Evolutionary conservation across 2,329 filamentous ascomycete species (phyloP).

Genomic region (Dothidotthia symphoricarpi): DNA sequence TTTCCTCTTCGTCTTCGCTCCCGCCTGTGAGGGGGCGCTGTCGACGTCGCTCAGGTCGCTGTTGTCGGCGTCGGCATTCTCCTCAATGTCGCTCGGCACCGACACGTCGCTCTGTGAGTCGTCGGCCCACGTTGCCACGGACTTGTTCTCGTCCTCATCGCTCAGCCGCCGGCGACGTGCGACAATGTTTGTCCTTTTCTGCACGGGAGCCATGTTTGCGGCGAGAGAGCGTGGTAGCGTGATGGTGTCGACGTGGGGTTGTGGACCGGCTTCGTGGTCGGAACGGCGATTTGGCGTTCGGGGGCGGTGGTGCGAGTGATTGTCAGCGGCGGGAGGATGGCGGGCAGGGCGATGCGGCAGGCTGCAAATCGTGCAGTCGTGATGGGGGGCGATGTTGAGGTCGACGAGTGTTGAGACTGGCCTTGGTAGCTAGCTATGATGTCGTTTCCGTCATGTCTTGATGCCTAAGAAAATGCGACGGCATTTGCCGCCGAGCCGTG

Average conservation of each 20-base stretch:
- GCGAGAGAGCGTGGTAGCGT: slow-evolving; percentile 10
- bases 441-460: slow-evolving; percentile 24
- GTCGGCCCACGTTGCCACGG: slow-evolving; percentile 53
- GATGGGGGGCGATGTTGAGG: slow-evolving; percentile 26
- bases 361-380: slow-evolving; percentile 26
- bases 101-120: slow-evolving; percentile 65
- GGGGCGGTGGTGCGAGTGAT: slow-evolving; percentile 19
- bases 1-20: slow-evolving; percentile 39
- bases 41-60: slow-evolving; percentile 58
- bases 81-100: slow-evolving; percentile 56
- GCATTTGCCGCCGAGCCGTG: slow-evolving; percentile 23
- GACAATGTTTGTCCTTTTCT: slow-evolving; percentile 38
- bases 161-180: slow-evolving; percentile 42
- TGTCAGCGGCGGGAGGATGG: slow-evolving; percentile 18
- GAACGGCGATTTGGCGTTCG: slow-evolving; percentile 5
- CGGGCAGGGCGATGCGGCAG: slow-evolving; percentile 14
- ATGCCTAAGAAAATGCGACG: slow-evolving; percentile 41
- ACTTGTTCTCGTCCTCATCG: slow-evolving; percentile 41
- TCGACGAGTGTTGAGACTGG: slow-evolving; percentile 19
- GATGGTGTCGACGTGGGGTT: slow-evolving; percentile 20
- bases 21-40: slow-evolving; percentile 35
- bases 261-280: slow-evolving; percentile 13
- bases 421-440: slow-evolving; percentile 10
- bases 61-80: slow-evolving; percentile 59
- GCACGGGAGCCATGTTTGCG: slow-evolving; percentile 38